These are phyloP conservation scores for Penicillium diatomitis DNA, from an alignment of 495 filamentous ascomycete genomes.

Conservation along the genomic window DNA sequence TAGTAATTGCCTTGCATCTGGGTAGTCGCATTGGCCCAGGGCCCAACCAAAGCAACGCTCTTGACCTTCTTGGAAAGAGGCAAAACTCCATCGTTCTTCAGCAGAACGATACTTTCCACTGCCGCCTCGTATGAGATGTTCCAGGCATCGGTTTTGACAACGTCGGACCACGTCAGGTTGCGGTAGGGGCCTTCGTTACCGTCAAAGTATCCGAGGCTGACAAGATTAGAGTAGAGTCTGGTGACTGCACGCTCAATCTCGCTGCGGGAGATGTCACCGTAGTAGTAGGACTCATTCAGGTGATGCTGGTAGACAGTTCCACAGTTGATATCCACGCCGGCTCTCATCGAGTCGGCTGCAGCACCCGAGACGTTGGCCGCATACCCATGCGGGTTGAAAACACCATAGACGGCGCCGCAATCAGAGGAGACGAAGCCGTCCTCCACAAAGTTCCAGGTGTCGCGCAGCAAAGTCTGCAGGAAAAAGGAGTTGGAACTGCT, in stretches of 20 bases:
- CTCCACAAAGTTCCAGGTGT: slow-evolving; percentile 35
- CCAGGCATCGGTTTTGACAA: slow-evolving; percentile 41
- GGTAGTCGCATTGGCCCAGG: slow-evolving; percentile 49
- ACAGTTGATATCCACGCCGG: slow-evolving; percentile 55
- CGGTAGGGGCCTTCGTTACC: slow-evolving; percentile 38
- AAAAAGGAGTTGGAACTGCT: slow-evolving; percentile 47
- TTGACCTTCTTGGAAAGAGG: slow-evolving; percentile 34
- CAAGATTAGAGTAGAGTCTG: slow-evolving; percentile 47
- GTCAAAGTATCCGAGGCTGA: slow-evolving; percentile 54
- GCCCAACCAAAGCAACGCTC: slow-evolving; percentile 49
- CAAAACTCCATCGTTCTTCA: slow-evolving; percentile 53
- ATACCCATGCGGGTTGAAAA: slow-evolving; percentile 49
- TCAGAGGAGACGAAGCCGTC: slow-evolving; percentile 50
- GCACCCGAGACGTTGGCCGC: slow-evolving; percentile 34
- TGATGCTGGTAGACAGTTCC: slow-evolving; percentile 45
- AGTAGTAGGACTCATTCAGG: slow-evolving; percentile 38
- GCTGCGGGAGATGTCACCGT: slow-evolving; percentile 38
- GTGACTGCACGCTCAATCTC: slow-evolving; percentile 46
- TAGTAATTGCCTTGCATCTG: slow-evolving; percentile 56
- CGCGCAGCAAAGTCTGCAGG: slow-evolving; percentile 48
- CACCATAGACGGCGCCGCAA: slow-evolving; percentile 49
- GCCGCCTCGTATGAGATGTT: slow-evolving; percentile 51
- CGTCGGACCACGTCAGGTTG: slow-evolving; percentile 41
- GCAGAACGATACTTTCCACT: slow-evolving; percentile 47
- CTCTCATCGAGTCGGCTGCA: slow-evolving; percentile 45